Percentiles rank a stretch among this genome's conserved stretches.
Evolutionary conservation across 805 yeast genomes (phyloP).

Genomic region (Starmerella vitae): DNA sequence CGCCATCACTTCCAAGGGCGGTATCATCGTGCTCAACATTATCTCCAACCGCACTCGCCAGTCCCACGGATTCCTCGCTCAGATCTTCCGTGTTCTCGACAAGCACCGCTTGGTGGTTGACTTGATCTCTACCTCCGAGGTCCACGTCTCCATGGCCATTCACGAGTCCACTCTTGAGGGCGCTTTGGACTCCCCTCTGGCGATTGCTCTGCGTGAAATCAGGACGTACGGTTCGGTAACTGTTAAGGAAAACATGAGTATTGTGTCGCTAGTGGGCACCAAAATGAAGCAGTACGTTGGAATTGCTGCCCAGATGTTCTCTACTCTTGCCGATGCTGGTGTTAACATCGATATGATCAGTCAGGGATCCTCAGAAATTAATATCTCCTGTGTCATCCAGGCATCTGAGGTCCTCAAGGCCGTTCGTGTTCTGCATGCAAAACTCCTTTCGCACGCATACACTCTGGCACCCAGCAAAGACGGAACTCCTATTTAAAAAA

Average conservation of each 20-base stretch:
- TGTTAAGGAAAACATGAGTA: conserved; percentile 73
- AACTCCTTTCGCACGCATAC: conserved; percentile 33
- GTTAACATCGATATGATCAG: conserved; percentile 96
- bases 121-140: conserved; percentile 92
- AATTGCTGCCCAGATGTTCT: conserved; percentile 93
- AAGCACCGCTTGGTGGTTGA: conserved; percentile 79
- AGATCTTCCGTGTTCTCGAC: conserved; percentile 76
- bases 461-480: not conserved
- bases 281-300: conserved; percentile 96
- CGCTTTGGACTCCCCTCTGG: conserved; percentile 46
- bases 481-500: not conserved
- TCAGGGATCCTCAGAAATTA: conserved; percentile 97
- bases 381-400: conserved; percentile 87
- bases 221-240: conserved; percentile 78
- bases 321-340: conserved; percentile 78
- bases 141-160: conserved; percentile 95
- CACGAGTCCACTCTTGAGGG: conserved; percentile 34
- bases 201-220: conserved; percentile 65
- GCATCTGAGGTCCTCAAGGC: conserved; percentile 75
- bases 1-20: conserved; percentile 90
- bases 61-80: conserved; percentile 90
- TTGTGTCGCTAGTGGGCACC: conserved; percentile 87
- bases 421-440: conserved; percentile 68
- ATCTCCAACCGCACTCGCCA: conserved; percentile 88
- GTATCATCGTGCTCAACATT: conserved; percentile 80